Conservation (phyloP, 2,329 filamentous ascomycete species). For the Paraphoma chrysanthemicola region DNA sequence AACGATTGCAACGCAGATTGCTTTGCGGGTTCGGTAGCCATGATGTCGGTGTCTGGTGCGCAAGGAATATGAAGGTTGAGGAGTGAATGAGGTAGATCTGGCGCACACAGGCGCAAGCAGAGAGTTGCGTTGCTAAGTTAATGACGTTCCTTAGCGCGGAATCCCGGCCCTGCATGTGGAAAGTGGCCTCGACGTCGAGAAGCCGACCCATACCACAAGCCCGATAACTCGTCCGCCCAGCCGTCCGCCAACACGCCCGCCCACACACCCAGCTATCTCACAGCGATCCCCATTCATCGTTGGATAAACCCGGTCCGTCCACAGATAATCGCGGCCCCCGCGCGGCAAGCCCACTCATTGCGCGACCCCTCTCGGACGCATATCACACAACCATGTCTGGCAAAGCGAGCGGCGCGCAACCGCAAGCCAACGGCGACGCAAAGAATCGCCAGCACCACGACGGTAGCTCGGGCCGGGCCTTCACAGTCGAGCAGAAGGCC, state of each 20-base stretch:
- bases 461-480: conserved; percentile 77
- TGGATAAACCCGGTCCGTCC: no score
- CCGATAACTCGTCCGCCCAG: neutral
- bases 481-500: conserved; percentile 87
- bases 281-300: neutral
- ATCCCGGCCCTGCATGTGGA: conserved; percentile 18
- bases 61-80: neutral
- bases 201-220: conserved; percentile 21
- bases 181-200: conserved; percentile 36
- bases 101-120: neutral
- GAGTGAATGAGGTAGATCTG: neutral
- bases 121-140: conserved; percentile 17
- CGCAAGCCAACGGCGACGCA: conserved; percentile 46
- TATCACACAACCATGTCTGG: conserved; percentile 46
- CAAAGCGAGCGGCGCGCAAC: conserved; percentile 53
- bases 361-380: neutral
- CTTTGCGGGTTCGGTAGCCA: conserved; percentile 49
- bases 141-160: conserved; percentile 31
- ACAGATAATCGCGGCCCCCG: neutral
- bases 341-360: neutral
- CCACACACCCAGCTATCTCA: neutral
- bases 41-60: conserved; percentile 17
- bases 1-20: conserved; percentile 54
- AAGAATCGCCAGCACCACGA: conserved; percentile 72
- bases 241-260: neutral